These are phyloP conservation scores for Euphrasia confusa DNA, from an alignment of 257 asterid species.

Conservation along the genomic window DNA sequence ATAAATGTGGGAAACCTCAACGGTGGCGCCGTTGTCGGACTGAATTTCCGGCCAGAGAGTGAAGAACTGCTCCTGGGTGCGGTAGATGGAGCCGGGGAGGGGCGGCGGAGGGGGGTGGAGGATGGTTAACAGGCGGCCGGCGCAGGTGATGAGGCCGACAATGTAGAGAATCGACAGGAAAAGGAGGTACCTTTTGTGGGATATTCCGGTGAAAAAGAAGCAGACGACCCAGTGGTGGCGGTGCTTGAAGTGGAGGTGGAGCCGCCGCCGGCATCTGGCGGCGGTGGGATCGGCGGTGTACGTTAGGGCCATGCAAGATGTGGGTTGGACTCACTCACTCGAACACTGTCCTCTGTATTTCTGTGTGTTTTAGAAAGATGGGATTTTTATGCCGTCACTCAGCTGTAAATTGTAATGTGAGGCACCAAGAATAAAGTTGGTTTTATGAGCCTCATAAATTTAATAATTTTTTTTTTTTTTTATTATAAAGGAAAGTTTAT, in stretches of 20 bases:
- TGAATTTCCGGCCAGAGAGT: constrained; percentile 64
- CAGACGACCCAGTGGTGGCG: constrained; percentile 38
- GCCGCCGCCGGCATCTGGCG: constrained; percentile 39
- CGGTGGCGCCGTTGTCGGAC: constrained; percentile 51
- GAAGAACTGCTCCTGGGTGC: constrained; percentile 54
- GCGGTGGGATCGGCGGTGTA: constrained; percentile 39
- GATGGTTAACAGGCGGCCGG: constrained; percentile 54
- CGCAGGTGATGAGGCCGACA: constrained; percentile 59
- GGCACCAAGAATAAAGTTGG: neutral
- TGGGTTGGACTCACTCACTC: neutral
- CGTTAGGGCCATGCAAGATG: constrained; percentile 47
- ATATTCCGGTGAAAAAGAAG: constrained; percentile 36
- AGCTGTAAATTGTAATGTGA: neutral
- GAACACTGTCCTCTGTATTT: neutral
- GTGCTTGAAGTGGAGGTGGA: constrained; percentile 42
- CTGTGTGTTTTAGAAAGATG: constrained; percentile 6
- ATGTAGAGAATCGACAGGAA: constrained; percentile 47
- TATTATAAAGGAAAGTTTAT: no score
- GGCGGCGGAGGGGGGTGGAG: constrained; percentile 55
- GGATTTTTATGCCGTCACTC: constrained; percentile 20
- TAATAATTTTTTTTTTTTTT: no score
- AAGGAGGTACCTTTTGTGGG: constrained; percentile 43
- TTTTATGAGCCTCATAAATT: neutral
- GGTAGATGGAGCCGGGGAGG: constrained; percentile 58
- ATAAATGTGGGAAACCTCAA: constrained; percentile 42